Percentiles rank a stretch among this genome's conserved stretches.
Evolutionary conservation across 768 basidiomycete genomes (phyloP).

Genomic region (Leccinum longicurvipes): DNA sequence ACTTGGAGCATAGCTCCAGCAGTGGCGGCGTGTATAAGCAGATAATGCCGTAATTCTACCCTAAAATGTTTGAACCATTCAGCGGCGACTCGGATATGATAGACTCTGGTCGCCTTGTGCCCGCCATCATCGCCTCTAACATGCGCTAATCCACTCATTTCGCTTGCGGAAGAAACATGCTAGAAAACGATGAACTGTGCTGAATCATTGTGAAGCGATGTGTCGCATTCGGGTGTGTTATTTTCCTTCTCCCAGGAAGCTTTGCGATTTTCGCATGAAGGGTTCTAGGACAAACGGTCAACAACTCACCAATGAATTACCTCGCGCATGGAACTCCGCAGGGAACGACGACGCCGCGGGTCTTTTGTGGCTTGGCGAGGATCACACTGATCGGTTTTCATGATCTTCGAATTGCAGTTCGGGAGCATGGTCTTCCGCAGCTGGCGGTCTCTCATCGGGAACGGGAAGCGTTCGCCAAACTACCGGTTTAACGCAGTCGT

Average conservation of each 20-base stretch:
- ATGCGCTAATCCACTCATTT: neutral
- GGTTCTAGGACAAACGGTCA: neutral
- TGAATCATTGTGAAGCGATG: neutral
- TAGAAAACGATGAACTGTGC: neutral
- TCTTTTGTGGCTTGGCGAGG: neutral
- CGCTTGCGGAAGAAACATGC: neutral
- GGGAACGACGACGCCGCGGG: too few relatives aligned
- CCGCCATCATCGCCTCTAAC: neutral
- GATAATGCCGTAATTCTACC: conserved; percentile 1
- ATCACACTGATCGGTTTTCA: neutral
- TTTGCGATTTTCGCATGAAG: neutral
- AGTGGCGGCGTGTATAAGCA: neutral
- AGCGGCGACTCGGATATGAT: neutral
- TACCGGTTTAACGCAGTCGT: neutral
- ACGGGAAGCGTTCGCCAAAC: neutral
- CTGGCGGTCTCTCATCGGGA: neutral
- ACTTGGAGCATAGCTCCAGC: neutral
- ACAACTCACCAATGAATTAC: neutral
- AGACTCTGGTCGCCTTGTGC: neutral
- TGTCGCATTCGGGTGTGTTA: neutral
- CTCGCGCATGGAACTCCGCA: neutral
- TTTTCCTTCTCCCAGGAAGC: neutral
- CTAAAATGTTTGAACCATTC: neutral
- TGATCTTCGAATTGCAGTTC: neutral
- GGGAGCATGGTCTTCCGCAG: neutral